phyloP scores from a whole-genome alignment of 148 eudicot species.

The Nyssa sinensis region DNA sequence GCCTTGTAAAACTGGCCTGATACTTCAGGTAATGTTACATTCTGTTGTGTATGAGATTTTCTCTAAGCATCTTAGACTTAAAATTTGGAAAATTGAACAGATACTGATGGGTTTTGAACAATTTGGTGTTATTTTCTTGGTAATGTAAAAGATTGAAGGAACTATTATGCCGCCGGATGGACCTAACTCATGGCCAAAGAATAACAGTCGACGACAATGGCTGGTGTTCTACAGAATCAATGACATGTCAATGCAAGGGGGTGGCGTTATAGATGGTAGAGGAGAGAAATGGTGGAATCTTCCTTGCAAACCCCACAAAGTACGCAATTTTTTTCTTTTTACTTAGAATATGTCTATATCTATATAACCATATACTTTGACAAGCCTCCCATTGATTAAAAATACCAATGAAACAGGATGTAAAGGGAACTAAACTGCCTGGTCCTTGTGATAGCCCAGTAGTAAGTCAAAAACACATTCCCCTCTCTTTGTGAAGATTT shows the following conservation, averaged over 20 bases:
- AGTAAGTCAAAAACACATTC: slow-evolving; percentile 40
- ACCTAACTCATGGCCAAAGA: slow-evolving; percentile 76
- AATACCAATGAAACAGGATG: slow-evolving; percentile 49
- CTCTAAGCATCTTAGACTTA: neutral
- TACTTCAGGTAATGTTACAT: slow-evolving; percentile 11
- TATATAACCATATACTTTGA: neutral
- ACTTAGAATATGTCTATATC: neutral
- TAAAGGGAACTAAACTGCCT: slow-evolving; percentile 53
- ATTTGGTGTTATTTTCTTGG: neutral
- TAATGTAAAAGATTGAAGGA: slow-evolving; percentile 66
- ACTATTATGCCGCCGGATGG: slow-evolving; percentile 86
- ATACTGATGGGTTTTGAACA: neutral
- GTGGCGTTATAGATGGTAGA: slow-evolving; percentile 78
- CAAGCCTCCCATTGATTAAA: neutral
- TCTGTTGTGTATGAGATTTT: neutral
- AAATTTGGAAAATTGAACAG: neutral
- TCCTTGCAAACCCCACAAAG: slow-evolving; percentile 95
- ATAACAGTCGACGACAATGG: slow-evolving; percentile 72
- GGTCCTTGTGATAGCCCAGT: slow-evolving; percentile 97
- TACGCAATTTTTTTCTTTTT: slow-evolving; percentile 18
- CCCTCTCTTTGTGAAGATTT: neutral
- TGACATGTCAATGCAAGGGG: slow-evolving; percentile 76
- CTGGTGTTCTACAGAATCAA: slow-evolving; percentile 66
- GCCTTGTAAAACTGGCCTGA: slow-evolving; percentile 55
- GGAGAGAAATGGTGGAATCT: slow-evolving; percentile 97